Evolutionary conservation across 2,329 filamentous ascomycete genomes (phyloP).

Genomic region (Sarocladiaceae sp.): DNA sequence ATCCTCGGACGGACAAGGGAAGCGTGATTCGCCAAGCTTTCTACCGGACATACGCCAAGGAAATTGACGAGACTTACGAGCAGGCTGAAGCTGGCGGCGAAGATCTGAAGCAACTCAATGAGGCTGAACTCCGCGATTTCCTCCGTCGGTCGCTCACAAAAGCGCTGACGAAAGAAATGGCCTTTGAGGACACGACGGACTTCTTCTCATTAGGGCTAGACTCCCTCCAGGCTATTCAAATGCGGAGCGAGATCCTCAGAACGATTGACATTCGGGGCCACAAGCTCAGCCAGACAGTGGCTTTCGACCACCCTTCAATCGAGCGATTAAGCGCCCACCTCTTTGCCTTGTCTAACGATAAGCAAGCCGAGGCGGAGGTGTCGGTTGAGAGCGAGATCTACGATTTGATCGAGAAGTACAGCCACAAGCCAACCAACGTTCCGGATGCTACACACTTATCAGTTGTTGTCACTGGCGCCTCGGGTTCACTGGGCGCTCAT

Average conservation of each 20-base stretch:
- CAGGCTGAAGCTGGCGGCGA: neutral
- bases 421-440: neutral
- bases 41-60: constrained; percentile 36
- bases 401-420: constrained; percentile 17
- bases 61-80: constrained; percentile 37
- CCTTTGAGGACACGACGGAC: constrained; percentile 36
- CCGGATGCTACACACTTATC: neutral
- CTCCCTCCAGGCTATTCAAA: constrained; percentile 53
- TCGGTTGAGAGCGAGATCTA: constrained; percentile 23
- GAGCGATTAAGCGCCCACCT: no score
- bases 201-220: constrained; percentile 57
- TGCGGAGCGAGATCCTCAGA: constrained; percentile 47
- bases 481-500: constrained; percentile 59
- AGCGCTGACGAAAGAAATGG: neutral
- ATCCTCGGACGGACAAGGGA: constrained; percentile 49
- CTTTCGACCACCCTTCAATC: constrained; percentile 53
- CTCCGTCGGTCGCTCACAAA: constrained; percentile 24
- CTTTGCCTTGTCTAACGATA: no score
- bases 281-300: constrained; percentile 48
- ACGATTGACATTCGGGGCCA: constrained; percentile 44
- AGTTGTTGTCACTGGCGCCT: constrained; percentile 53
- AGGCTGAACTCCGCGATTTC: constrained; percentile 27
- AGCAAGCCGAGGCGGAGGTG: constrained; percentile 17
- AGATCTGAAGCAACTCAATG: constrained; percentile 15
- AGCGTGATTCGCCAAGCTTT: constrained; percentile 46